Conservation (phyloP, 345 rosid species). For the Eutrema japonicum region DNA sequence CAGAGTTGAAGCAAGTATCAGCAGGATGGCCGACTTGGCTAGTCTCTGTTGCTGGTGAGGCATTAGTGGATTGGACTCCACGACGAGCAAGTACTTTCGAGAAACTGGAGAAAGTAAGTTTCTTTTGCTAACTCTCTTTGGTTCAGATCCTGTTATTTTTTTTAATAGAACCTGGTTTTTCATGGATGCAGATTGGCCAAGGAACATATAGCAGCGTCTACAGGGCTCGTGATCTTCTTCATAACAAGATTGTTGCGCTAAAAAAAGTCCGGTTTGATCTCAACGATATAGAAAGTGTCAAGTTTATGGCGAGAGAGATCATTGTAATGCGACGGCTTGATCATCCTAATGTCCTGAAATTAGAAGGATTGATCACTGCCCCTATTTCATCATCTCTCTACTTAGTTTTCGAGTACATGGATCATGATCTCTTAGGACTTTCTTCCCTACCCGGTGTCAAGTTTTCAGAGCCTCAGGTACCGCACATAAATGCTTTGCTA, state of each 20-base stretch:
- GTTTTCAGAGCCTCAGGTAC: constrained; percentile 91
- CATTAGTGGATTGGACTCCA: constrained; percentile 88
- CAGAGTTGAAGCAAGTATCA: constrained; percentile 55
- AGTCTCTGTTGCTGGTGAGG: constrained; percentile 73
- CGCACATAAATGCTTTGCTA: constrained; percentile 38
- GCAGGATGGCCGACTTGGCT: constrained; percentile 95
- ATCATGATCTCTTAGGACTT: constrained; percentile 95
- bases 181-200: constrained; percentile 83
- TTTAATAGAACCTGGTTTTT: not conserved
- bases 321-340: constrained; percentile 71
- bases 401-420: constrained; percentile 97
- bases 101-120: constrained; percentile 77
- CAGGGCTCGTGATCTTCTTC: constrained; percentile 71
- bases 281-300: constrained; percentile 77
- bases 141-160: not conserved
- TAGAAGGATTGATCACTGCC: constrained; percentile 89
- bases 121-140: constrained; percentile 13
- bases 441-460: constrained; percentile 73
- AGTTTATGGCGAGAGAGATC: constrained; percentile 94
- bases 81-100: constrained; percentile 78
- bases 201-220: constrained; percentile 95
- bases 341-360: constrained; percentile 83
- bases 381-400: constrained; percentile 68
- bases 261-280: constrained; percentile 84
- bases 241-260: constrained; percentile 75